Base-by-base conservation (phyloP, 2,329 filamentous ascomycete genomes). In the Gremmenia infestans region DNA sequence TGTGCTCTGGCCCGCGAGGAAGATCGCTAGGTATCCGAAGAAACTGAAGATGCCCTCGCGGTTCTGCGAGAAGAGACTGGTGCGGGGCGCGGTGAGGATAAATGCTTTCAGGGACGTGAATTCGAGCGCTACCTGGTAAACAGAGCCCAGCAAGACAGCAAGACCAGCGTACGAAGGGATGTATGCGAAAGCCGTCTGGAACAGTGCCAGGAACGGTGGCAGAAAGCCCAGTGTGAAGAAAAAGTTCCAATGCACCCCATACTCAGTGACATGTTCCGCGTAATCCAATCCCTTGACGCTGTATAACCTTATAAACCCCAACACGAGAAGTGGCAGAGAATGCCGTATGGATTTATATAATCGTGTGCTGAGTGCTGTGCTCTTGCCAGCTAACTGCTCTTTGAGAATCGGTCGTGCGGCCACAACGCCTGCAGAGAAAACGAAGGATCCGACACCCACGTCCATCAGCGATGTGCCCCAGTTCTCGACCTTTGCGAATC, bases 391-490 rank as follows among this genome's bases (percentile, higher is more conserved):
- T n/a, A 78, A 72, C 23, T 80, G 80, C 65, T 88, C 83, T 69
- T 88, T 91, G 48, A 97, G 76, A 12, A 91, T 79, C 1, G 89
- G 85, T 17, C 93, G 82, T 14, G 92, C 91, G 39, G 89, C 91
- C n/a, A 97, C 91, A 36, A 97, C 77, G 22, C 94, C 94, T 15
- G 88, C 89, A 2, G 91, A 91, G 73, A 96, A 99, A 65, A 99
- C 94, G 74, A 99, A 99, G 12, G 92, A 96, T 28, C 94, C 94
- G 48, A 99, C 94, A 49, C 94, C 94, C 67, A 97, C 79, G 70
- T 99, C 94, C 94, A 99, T 99, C 59, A 99, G 76, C n/a, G 93
- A 97, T 1, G 93, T 97, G 53, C 94, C 94, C 91, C 94, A 99
- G n/a, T 90, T 97, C 73, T 99, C 94, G 2, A 96, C 94, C 76